Base-by-base conservation (phyloP, 164 flowering plant genomes). In the Vitis riparia region DNA sequence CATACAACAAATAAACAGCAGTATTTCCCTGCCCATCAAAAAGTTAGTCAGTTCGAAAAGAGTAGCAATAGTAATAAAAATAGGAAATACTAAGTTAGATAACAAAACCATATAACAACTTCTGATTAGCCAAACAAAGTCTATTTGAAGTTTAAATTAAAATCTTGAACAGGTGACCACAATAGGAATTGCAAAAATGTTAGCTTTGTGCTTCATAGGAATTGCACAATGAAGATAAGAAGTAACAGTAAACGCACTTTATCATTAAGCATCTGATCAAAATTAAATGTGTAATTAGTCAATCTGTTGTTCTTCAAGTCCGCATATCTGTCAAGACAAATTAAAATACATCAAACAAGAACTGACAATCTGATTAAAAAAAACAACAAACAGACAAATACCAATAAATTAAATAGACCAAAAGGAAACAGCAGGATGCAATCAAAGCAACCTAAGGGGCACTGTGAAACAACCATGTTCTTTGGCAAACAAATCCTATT, bases 261-360 rank as follows among this genome's bases (percentile, higher is more conserved):
- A 76, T 92, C 97, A 78, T 74, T 89, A 66, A 95, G 97, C 99
- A 95, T 95, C 79, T 90, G 92, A 76, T 95, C 98, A 80, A 81
- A 93, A 78, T 81, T 89, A 63, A 95, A 95, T 23, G 92, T 90
- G 71, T 95, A 95, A 75, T 93, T 93, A n/a, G 99, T 95, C 78
- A 82, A 75, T 69, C 98, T 80, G 77, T 95, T 95, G 79, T 93
- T 95, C 88, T 95, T 95, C 84, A 95, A 77, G 76, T 95, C 99
- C 16, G 97, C 94, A 77, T 93, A 93, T 82, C 99, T 95, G 88
- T 70, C 67, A 70, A 63, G 51, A 72, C 2, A 61, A 69, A 16
- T 52, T 29, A 4, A 29, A 10, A 53, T 3, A 51, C n/a, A 11
- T 51, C 14, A 62, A 44, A 23, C 7, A 19, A 27, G 13, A 32